Base-by-base conservation (phyloP, 192 early-diverging fungal genomes). In the Spizellomyces punctatus region DNA sequence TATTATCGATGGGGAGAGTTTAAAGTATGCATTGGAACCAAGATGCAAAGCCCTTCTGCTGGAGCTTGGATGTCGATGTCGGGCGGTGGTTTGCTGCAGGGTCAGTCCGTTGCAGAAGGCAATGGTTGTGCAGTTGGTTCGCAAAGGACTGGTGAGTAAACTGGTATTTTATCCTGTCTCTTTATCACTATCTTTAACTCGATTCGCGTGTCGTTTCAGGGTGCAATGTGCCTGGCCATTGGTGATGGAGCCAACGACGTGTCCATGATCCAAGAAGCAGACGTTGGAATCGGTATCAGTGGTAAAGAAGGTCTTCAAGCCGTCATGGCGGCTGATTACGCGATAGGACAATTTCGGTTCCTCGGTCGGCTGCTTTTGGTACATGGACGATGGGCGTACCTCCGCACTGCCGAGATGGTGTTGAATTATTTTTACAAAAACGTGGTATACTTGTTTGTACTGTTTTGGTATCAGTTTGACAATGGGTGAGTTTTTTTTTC, bases 381-480 rank as follows among this genome's bases (percentile, higher is more conserved):
- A 10, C 96, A 98, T 72, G 96, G 96, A 16, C 85, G 90, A 64
- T 98, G 90, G 89, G 89, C 89, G 58, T 98, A 98, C 78, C 81
- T 91, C 73, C 86, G 95, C 44, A 95, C 94, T 36, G 81, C 93
- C 17, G 92, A 96, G 73, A 89, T 96, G 85, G 92, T 95, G 14
- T 84, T 97, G 66, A 93, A 89, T 69, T 97, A 94, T 76, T 98
- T 97, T 78, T 97, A 95, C 87, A 99, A 99, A 76, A 96, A 98
- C 77, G 88, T 96, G 0, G 85, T 96, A 22, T 96, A 93, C 93
- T 88, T 95, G 3, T 93, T 94, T 77, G 89, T 93, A 14, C 88
- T 92, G 1, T 91, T 99, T 64, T 98, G 95, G 95, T 95, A 86
- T 85, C 94, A 96, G 76, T 94, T 98, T 74, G 93, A 91, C 78